A percentile compares a stretch with the other conserved stretches of the same genome.
phyloP scores from a whole-genome alignment of 1,284 basidiomycete species.

The Naganishia albida region DNA sequence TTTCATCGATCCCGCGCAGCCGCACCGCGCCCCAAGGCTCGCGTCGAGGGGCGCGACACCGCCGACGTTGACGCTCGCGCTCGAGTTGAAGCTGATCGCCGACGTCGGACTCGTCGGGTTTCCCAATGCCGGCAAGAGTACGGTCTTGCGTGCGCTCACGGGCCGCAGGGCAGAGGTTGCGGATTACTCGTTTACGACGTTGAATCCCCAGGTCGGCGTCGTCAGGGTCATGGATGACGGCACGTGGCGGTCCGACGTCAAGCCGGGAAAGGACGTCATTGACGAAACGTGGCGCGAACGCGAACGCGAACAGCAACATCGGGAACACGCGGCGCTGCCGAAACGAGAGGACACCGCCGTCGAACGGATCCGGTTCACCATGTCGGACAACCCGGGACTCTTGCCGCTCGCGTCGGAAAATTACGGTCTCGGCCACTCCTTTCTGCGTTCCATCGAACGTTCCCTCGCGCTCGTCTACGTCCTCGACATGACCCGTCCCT shows the following conservation, averaged over 20 bases:
- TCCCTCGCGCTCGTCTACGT: conserved; percentile 89
- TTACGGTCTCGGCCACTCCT: conserved; percentile 89
- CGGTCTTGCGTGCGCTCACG: conserved; percentile 83
- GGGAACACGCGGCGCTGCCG: conserved; percentile 6
- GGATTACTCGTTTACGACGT: conserved; percentile 88
- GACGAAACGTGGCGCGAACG: conserved; percentile 72
- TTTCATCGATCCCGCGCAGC: conserved; percentile 65
- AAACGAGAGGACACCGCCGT: conserved; percentile 4
- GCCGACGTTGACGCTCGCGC: conserved; percentile 74
- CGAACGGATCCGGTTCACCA: conserved; percentile 82
- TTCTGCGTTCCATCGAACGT: conserved; percentile 89
- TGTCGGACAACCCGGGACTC: conserved; percentile 97
- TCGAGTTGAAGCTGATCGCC: conserved; percentile 94
- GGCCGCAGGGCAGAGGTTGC: conserved; percentile 87
- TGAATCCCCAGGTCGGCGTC: conserved; percentile 93
- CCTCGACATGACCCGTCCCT: conserved; percentile 73
- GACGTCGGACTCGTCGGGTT: conserved; percentile 94
- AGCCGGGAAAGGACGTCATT: conserved; percentile 60
- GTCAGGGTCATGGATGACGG: conserved; percentile 81
- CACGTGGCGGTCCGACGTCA: conserved; percentile 66
- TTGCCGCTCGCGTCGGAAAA: conserved; percentile 81
- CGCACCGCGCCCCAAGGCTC: conserved; percentile 70
- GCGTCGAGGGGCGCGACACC: conserved; percentile 79
- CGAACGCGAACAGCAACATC: conserved; percentile 53
- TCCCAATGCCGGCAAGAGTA: conserved; percentile 83